Percentiles rank a stretch among this genome's conserved stretches.
phyloP scores from a whole-genome alignment of 2,329 filamentous ascomycete genomes.

The Fusarium sp. region DNA sequence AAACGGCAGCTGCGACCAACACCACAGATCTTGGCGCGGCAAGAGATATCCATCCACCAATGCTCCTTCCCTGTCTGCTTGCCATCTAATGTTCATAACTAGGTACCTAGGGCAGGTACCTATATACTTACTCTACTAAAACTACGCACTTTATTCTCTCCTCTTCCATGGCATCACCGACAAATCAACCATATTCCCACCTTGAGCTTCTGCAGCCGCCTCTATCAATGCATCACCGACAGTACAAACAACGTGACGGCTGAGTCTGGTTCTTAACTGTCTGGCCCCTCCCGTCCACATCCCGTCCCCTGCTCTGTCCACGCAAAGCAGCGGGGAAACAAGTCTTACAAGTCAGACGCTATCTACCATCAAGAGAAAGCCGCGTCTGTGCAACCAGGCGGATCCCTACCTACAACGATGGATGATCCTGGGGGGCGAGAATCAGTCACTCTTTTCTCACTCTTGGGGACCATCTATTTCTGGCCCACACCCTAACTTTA shows the following conservation, averaged over 20 bases:
- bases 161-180: conserved; percentile 24
- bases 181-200: conserved; percentile 24
- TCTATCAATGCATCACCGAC: conserved; percentile 9
- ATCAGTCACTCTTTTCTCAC: not conserved
- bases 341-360: no score
- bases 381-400: not conserved
- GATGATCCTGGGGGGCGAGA: conserved; percentile 1
- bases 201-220: not conserved
- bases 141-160: not conserved
- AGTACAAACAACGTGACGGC: conserved; percentile 1
- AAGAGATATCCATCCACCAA: conserved; percentile 2
- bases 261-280: not conserved
- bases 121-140: no score
- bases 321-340: not conserved
- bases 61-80: not conserved
- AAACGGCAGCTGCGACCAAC: no score
- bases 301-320: not conserved
- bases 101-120: no score
- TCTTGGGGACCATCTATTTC: conserved; percentile 29
- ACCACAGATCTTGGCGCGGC: not conserved
- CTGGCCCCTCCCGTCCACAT: not conserved
- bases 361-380: no score
- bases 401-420: not conserved
- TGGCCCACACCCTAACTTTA: conserved; percentile 7
- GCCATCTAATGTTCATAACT: not conserved